phyloP scores from a whole-genome alignment of 345 rosid species.

The Pistacia integerrima region DNA sequence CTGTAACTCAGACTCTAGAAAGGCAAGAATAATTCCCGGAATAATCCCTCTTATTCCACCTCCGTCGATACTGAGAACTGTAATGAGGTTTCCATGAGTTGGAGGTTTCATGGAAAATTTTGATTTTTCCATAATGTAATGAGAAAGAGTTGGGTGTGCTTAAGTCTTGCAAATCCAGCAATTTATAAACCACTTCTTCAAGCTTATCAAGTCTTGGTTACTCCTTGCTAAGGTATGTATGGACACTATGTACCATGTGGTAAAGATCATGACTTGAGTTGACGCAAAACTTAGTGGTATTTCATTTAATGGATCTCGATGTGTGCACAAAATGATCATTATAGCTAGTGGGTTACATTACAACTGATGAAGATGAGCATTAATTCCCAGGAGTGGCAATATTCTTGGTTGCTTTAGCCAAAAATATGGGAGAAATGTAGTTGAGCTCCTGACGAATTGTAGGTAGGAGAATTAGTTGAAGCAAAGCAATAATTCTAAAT shows the following conservation, averaged over 20 bases:
- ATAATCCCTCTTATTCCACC: constrained; percentile 55
- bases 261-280: background rate
- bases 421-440: background rate
- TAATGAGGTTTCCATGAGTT: constrained; percentile 39
- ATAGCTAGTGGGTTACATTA: background rate
- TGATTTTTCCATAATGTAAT: constrained; percentile 33
- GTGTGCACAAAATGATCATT: background rate
- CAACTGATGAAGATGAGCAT: background rate
- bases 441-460: background rate
- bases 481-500: background rate
- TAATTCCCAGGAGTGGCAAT: background rate
- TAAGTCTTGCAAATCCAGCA: too few species aligned
- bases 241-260: background rate
- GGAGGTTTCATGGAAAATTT: constrained; percentile 35
- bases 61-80: constrained; percentile 52
- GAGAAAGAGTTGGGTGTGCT: too few species aligned
- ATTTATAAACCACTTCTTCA: background rate
- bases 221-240: background rate
- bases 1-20: constrained; percentile 27
- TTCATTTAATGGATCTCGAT: background rate
- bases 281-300: background rate
- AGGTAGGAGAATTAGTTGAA: constrained; percentile 1
- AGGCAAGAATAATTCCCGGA: constrained; percentile 38
- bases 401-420: too few species aligned
- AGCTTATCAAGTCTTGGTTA: too few species aligned